Evolutionary conservation across 345 rosid species (phyloP), one percentile per base, ranked within the genome.

Genomic region (Bruguiera gymnorhiza): DNA sequence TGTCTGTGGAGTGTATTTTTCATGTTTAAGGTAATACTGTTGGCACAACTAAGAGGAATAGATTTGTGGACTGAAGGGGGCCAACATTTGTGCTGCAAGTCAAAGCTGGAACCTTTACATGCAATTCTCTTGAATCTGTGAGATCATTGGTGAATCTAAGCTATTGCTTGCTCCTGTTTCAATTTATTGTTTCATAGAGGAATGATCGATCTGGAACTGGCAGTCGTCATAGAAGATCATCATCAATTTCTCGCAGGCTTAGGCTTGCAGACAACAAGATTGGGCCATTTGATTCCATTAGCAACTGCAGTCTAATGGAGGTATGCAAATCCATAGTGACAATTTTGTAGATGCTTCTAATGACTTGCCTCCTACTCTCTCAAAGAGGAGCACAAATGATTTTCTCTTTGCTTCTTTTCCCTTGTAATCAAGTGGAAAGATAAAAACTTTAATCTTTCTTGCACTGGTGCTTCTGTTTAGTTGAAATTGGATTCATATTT

Each of bases 291-390:
- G 97, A 89, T 76, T 91, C 91, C 54, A 62, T 86, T 72, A 90
- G 96, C 86, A 88, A 87, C 75, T 87, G 82, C 72, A 86, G 96
- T 82, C 81, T 95, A 60, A 91, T 95, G 97, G 97, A 92, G 89
- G 97, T 90, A 87, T 18, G 78, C 57, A 4, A 20, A 36, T 62
- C 59, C 6, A 60, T 48, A 60, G 32, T 69, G 56, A 27, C 18
- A 43, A 58, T 60, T 52, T 31, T 50, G 5, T 52, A 0, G 60
- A 54, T 51, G 55, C 21, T 51, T n/a, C 55, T 16, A 19, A 18
- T 51, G 21, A 1, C 23, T 51, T 19, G 21, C 21, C 55, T 19
- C 55, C 18, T 51, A 51, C 58, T 1, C 57, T n/a, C 18, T 1
- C 57, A 7, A 54, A n/a, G 58, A 59, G 36, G 15, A 67, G 21